Evolutionary conservation across 108 stramenopile genomes (phyloP).

Genomic region (Skeletonema tropicum): DNA sequence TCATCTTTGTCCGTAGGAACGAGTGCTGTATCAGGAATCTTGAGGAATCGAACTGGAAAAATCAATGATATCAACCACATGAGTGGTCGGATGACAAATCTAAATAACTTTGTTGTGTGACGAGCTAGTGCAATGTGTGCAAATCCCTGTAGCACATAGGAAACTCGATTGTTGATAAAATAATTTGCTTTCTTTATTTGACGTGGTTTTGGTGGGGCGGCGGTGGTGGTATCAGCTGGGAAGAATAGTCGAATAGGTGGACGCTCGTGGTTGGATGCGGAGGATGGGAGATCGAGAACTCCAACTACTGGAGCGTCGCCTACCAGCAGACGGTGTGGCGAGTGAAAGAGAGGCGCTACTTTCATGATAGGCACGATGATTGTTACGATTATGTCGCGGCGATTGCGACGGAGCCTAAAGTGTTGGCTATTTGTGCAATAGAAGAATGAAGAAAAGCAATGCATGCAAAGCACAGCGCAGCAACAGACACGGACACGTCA

Average conservation of each 20-base stretch:
- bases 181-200: conserved; percentile 14
- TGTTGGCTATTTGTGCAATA: too few species aligned
- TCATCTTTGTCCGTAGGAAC: neutral
- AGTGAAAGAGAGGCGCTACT: conserved; percentile 24
- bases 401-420: too few species aligned
- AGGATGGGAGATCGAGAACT: conserved; percentile 35
- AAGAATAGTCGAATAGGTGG: conserved; percentile 45
- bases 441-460: too few species aligned
- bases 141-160: conserved; percentile 42
- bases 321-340: conserved; percentile 24
- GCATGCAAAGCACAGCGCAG: too few species aligned
- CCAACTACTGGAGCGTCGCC: conserved; percentile 42
- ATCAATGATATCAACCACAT: conserved; percentile 31
- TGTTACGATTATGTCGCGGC: too few species aligned
- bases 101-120: conserved; percentile 26
- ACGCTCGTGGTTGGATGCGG: conserved; percentile 9
- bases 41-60: conserved; percentile 33
- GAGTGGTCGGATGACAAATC: conserved; percentile 25
- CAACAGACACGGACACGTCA: too few species aligned
- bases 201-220: neutral
- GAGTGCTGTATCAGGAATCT: conserved; percentile 31
- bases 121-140: conserved; percentile 34
- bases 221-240: conserved; percentile 28
- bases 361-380: neutral
- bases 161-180: conserved; percentile 23